Base-by-base conservation (phyloP, 768 basidiomycete species). In the Favolaschia claudopus region DNA sequence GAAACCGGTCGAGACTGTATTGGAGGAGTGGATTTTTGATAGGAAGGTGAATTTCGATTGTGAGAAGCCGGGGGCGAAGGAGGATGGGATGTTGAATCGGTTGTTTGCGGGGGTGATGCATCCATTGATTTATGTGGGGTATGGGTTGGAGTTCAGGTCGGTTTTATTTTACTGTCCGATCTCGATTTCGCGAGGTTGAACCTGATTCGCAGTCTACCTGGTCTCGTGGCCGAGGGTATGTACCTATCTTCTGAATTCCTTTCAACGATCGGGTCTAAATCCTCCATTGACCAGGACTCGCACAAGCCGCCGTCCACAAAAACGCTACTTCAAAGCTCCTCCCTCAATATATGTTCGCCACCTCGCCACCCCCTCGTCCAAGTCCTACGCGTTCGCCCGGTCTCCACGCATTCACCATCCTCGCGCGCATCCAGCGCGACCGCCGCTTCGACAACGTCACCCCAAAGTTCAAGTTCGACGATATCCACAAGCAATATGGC, bases 111-210 rank as follows among this genome's bases (percentile, higher is more conserved):
- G 83, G 1, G 63, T 87, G 3, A n/a, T 89, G 5, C 88, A 89
- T 57, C 86, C 88, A 0, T 65, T 87, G 37, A 89, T 89, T 36
- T 85, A 89, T 52, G 66, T 71, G 3, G 86, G 84, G 22, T 85
- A 83, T 63, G 88, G 87, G 0, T 66, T 82, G 5, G 88, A 89
- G 67, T 88, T 87, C 57, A 76, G 79, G 55, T 56, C 8, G 8
- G 10, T 48, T 27, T 9, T 22, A 33, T 20, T 32, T 36, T 17
- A 50, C 39, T 47, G 27, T 37, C 45, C 19, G 20, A 20, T 46
- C 17, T 34, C 14, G 22, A 34, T 34, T 31, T 42, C 43, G 19
- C 22, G 15, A 42, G 22, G 32, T n/a, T 33, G 14, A 55, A 47
- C 45, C 53, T 42, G n/a, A 19, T 45, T 55, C 27, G 42, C 44